Evolutionary conservation across 192 early-diverging fungal genomes (phyloP), one percentile per base, ranked within the genome.

Genomic region (Linnemannia zychae): DNA sequence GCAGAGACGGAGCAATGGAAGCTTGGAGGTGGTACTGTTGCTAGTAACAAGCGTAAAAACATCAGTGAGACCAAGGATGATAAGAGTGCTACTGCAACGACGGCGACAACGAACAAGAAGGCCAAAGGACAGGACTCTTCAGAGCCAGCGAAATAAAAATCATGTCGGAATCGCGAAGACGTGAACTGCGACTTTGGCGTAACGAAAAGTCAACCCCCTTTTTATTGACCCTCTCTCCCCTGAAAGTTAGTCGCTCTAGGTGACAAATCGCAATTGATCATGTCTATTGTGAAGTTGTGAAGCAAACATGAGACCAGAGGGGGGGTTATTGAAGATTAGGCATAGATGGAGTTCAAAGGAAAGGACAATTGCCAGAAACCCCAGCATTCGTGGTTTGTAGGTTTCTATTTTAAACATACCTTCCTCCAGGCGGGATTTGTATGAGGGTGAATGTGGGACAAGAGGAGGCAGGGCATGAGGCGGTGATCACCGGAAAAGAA

Each of bases 1-100:
- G 67, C 82, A 78, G 76, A 67, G 38, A 83, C 69, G 63, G 88
- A 89, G 16, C 60, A 77, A n/a, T 90, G 90, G 90, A 90, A 85
- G 52, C 34, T 88, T 34, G 90, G 89, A 20, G 57, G 57, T 12
- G 57, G 57, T 24, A 63, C 24, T 33, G 12, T 28, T 31, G 1
- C 13, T 17, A 28, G 57, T 15, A 69, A 74, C 66, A 84, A 85
- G 67, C 83, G 77, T 47, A 85, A 85, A 47, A 44, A 50, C 22
- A 7, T n/a, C 16, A 49, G 13, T n/a, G 52, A 22, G 20, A 22
- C 18, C 22, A 22, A 63, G 24, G 57, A 63, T 31, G 28, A 63
- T 63, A 63, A 63, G 57, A 13, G 13, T 31, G 40, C 40, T 44
- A 6, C 40, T 44, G 3, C 40, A 3, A 28, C 4, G 4, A 22